Evolutionary conservation across 805 yeast genomes (phyloP), one percentile per base, ranked within the genome.

Genomic region (Zygotorulaspora sp.): DNA sequence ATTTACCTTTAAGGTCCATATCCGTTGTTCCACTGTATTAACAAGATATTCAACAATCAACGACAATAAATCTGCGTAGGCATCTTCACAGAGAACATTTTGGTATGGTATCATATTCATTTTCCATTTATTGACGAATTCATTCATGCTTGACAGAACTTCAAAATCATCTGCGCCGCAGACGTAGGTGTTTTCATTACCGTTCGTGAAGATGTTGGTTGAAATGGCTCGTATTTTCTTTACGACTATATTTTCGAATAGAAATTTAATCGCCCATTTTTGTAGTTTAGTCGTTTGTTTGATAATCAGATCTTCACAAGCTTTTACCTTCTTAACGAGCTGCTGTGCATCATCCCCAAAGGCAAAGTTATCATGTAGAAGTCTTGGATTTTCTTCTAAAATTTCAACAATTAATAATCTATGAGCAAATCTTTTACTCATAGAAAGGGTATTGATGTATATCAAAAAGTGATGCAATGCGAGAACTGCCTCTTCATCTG

Each of bases 1-100:
- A 54, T 85, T 88, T 43, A 87, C 76, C 47, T 75, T 77, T 31
- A 84, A 67, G 3, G 69, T 48, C 78, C 90, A 75, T 19, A 90
- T 65, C 49, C 79, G 79, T 44, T 74, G 71, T 52, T 86, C 95
- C 3, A 87, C 52, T 12, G 73, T 49, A 14, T 65, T 65, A 2
- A 87, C 77, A 17, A 85, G 53, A 30, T 73, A 66, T 3, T 71
- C 62, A 5, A 83, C 80, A 3, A 79, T 66, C 4, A 67, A 53
- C 15, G 73, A 62, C 27, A 85, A 60, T 35, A 73, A 40, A 61
- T 38, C 59, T 16, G 61, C 62, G 56, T 71, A 84, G 14, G 78
- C 75, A 5, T 67, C 65, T 10, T 72, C 67, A 40, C 80, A 75
- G 37, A 83, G 58, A 1, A 77, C 70, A 44, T 74, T 75, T 36